Conservation (phyloP, 1,284 basidiomycete genomes). For the Boletus sp. region DNA sequence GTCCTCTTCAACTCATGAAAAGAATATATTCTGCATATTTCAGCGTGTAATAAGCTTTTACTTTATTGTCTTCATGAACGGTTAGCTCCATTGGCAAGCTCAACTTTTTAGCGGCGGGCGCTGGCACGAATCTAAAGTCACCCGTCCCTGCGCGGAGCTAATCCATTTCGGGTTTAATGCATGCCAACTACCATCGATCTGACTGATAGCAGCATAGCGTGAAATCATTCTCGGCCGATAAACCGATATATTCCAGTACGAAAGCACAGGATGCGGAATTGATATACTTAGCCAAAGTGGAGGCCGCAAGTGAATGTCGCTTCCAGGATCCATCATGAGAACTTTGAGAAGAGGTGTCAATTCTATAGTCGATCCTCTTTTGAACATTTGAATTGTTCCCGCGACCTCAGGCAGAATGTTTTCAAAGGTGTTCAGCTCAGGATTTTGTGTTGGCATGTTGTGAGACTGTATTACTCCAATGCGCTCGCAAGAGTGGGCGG, state of each 20-base stretch:
- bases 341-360: slow-evolving; percentile 1
- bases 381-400: slow-evolving; percentile 4
- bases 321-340: slow-evolving; percentile 15
- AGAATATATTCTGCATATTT: background rate
- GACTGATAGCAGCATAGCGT: background rate
- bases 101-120: background rate
- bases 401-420: no score
- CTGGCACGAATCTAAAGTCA: slow-evolving; percentile 2
- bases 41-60: slow-evolving; percentile 9
- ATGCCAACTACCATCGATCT: slow-evolving; percentile 1
- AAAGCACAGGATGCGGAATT: background rate
- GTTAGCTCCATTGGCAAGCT: background rate
- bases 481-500: background rate
- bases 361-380: slow-evolving; percentile 5
- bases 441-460: slow-evolving; percentile 7
- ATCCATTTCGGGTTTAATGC: background rate
- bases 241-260: background rate
- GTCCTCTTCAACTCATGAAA: background rate
- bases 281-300: slow-evolving; percentile 9
- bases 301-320: slow-evolving; percentile 1
- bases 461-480: background rate
- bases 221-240: slow-evolving; percentile 1
- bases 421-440: background rate
- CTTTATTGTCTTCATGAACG: slow-evolving; percentile 10
- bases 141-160: background rate